A percentile compares a stretch with the other conserved stretches of the same genome.
Evolutionary conservation across 345 rosid species (phyloP).

Genomic region (Heritiera fomes): DNA sequence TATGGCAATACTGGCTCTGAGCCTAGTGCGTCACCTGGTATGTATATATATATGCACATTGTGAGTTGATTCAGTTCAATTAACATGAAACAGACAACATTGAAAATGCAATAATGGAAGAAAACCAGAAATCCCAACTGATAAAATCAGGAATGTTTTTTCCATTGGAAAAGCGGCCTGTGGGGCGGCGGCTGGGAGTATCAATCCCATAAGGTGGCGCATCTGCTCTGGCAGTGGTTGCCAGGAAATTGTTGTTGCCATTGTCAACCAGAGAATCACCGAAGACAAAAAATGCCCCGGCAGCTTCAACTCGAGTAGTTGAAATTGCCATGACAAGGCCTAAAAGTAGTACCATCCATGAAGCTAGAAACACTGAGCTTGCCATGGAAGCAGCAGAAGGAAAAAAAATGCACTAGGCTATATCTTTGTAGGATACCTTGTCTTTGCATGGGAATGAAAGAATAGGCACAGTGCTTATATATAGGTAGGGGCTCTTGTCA

Average conservation of each 20-base stretch:
- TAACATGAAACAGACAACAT: not conserved
- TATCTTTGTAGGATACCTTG: not conserved
- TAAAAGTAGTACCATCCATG: not conserved
- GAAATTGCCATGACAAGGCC: conserved; percentile 21
- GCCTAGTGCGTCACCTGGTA: conserved; percentile 67
- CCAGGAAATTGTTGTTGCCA: conserved; percentile 75
- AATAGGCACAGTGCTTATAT: conserved; percentile 4
- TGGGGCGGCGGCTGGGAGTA: conserved; percentile 62
- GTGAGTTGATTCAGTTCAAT: not conserved
- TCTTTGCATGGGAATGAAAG: conserved; percentile 7
- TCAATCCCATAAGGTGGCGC: conserved; percentile 83
- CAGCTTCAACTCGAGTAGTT: conserved; percentile 38
- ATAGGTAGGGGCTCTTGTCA: not conserved
- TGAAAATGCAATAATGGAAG: not conserved
- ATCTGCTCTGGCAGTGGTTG: conserved; percentile 81
- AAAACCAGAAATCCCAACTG: conserved; percentile 36
- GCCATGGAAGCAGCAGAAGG: conserved; percentile 22
- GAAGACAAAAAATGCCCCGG: conserved; percentile 55
- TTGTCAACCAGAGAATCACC: conserved; percentile 81
- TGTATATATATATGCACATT: not conserved
- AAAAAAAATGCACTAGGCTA: not conserved
- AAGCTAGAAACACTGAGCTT: not conserved
- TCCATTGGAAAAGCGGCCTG: conserved; percentile 92
- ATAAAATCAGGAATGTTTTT: conserved; percentile 84
- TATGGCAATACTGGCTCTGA: conserved; percentile 73